Evolutionary conservation across 2,329 filamentous ascomycete species (phyloP).

Genomic region (Saccharata proteae): DNA sequence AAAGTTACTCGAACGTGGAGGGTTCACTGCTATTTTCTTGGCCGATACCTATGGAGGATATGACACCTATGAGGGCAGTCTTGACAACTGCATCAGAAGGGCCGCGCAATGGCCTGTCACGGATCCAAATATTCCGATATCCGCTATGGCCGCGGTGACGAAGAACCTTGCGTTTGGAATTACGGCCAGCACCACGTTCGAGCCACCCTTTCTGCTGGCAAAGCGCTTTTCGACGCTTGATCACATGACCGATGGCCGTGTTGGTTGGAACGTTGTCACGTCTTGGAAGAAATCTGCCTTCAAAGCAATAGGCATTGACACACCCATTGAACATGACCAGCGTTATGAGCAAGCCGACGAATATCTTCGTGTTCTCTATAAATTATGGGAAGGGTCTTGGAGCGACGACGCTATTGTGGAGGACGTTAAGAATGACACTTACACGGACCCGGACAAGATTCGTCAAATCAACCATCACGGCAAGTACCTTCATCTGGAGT

Average conservation of each 20-base stretch:
- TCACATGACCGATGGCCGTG: conserved; percentile 47
- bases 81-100: conserved; percentile 49
- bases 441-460: conserved; percentile 47
- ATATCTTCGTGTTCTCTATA: conserved; percentile 50
- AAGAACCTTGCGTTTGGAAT: conserved; percentile 52
- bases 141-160: conserved; percentile 55
- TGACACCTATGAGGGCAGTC: conserved; percentile 47
- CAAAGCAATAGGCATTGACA: conserved; percentile 49
- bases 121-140: conserved; percentile 51
- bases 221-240: conserved; percentile 52
- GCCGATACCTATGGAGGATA: conserved; percentile 55
- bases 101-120: conserved; percentile 55
- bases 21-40: conserved; percentile 53
- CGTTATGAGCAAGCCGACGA: conserved; percentile 51
- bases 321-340: conserved; percentile 48
- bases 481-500: conserved; percentile 39
- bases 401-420: conserved; percentile 43
- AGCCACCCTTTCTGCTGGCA: conserved; percentile 49
- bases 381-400: conserved; percentile 46
- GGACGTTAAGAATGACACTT: conserved; percentile 42
- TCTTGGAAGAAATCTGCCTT: conserved; percentile 51
- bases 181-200: conserved; percentile 51
- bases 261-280: conserved; percentile 58
- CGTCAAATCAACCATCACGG: conserved; percentile 49
- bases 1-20: conserved; percentile 48